Base-by-base conservation (phyloP, 2,329 filamentous ascomycete genomes). In the Claviceps paspali region DNA sequence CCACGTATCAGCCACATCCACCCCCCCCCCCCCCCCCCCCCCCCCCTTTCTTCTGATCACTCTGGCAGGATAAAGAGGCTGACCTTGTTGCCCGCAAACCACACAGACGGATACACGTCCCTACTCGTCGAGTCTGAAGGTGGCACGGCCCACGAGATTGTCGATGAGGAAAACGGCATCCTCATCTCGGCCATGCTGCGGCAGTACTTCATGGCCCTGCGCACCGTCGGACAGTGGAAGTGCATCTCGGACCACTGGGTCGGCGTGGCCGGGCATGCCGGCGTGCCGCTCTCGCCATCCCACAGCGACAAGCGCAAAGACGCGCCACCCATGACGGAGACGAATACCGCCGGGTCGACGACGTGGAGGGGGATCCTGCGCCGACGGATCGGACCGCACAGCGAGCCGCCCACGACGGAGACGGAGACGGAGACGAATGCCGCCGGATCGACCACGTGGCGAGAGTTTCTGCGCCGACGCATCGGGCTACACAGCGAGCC, bases 141-240 rank as follows among this genome's bases (percentile, higher is more conserved):
- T 19, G 85, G 85, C 12, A 61, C 70, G 3, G 81, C 79, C 2
- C 76, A 85, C 47, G 82, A 87, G 52, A 61, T 94, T 12, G 78
- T 94, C 5, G 77, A 76, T 22, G 85, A 93, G 50, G 86, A 95
- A 53, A 87, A 82, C 47, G 87, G 86, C 3, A 77, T 92, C 12
- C 67, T 94, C 39, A 83, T 94, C 48, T 86, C 81, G 34, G 83
- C 82, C 51, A 78, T 95, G 54, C 67, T 95, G 15, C 75, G 86
- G 10, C 86, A 94, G 53, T 94, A 93, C 57, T 94, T 94, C 58
- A 80, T 93, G 70, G 82, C 78, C 6, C 66, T 93, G 30, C 82
- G 83, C 39, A 79, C 87, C 1, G 61, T 93, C 19, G 82, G 84
- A 14, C 74, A 75, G 49, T 94, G 86, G 86, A 76, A 73, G 41